These are phyloP conservation scores for Biscogniauxia mediterranea DNA, from an alignment of 2,329 filamentous ascomycete genomes.

Conservation along the genomic window DNA sequence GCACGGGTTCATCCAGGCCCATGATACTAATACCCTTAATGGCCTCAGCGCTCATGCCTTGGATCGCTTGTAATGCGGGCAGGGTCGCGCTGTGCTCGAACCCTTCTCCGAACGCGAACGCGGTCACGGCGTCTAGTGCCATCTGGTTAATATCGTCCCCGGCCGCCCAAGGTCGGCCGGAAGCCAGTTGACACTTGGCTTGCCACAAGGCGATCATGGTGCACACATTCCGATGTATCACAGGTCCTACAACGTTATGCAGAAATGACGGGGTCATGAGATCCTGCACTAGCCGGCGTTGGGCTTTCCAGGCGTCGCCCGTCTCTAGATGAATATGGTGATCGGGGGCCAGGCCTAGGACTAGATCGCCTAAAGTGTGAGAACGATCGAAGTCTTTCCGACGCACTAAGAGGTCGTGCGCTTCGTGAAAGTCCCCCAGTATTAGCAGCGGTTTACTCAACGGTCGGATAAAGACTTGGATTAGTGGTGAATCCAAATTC, in stretches of 20 bases:
- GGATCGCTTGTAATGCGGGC: no score
- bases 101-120: no score
- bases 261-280: slow-evolving; percentile 39
- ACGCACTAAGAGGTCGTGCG: slow-evolving; percentile 34
- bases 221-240: slow-evolving; percentile 24
- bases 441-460: slow-evolving; percentile 33
- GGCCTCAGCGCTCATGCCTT: no score
- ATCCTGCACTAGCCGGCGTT: slow-evolving; percentile 35
- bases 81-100: no score
- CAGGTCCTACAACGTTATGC: slow-evolving; percentile 31
- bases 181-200: no score
- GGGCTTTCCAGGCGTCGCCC: slow-evolving; percentile 27
- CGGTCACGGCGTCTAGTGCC: no score
- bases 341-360: slow-evolving; percentile 20
- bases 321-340: slow-evolving; percentile 32
- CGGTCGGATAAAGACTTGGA: slow-evolving; percentile 36
- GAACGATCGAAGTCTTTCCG: slow-evolving; percentile 35
- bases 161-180: no score
- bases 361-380: slow-evolving; percentile 17
- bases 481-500: slow-evolving; percentile 23
- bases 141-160: no score
- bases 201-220: no score
- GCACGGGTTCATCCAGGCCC: no score
- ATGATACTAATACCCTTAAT: no score
- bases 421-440: slow-evolving; percentile 33